Evolutionary conservation across 2,329 filamentous ascomycete species (phyloP), one percentile per base, ranked within the genome.

Genomic region (Trichoderma gracile): DNA sequence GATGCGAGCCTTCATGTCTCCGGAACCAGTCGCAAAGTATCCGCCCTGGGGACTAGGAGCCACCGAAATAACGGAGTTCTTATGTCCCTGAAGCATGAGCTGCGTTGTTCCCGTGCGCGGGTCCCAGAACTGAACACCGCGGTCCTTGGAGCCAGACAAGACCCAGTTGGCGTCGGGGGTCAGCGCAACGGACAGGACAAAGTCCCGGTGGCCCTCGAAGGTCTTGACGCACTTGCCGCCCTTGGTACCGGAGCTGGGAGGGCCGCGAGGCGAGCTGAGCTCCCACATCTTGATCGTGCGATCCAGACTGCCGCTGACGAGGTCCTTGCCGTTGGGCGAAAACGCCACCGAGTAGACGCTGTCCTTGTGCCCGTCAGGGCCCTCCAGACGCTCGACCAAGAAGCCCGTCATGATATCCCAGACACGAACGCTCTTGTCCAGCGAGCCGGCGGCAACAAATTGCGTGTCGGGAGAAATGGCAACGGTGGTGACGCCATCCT

Each of bases 201-300:
- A 99, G 78, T 99, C 95, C 78, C 96, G 91, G 79, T 99, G 95
- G 57, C 95, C 95, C 74, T 98, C 95, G 72, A 98, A 99, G 1
- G 94, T 98, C 81, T 93, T 92, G 72, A 97, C 89, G 75, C 95
- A 98, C 76, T 96, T 92, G 71, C 95, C 94, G 42, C 90, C 90
- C 81, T 95, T 96, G 9, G 89, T 84, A 38, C 84, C 86, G 50
- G 86, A 83, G 73, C 85, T 86, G 53, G 86, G 83, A 65, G 88
- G 84, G 71, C 88, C 85, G 70, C 90, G 86, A 50, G 89, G 86
- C 23, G 90, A 86, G 63, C 86, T 89, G 57, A 99, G 84, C 81
- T 97, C 93, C 93, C 95, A 99, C 90, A 98, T 96, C 82, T 97
- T 97, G 82, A 98, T 98, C 0, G 94, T 98, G 83, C 96, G 96